Conservation (phyloP, 495 filamentous ascomycete species). For the Penicillium ucsense region DNA sequence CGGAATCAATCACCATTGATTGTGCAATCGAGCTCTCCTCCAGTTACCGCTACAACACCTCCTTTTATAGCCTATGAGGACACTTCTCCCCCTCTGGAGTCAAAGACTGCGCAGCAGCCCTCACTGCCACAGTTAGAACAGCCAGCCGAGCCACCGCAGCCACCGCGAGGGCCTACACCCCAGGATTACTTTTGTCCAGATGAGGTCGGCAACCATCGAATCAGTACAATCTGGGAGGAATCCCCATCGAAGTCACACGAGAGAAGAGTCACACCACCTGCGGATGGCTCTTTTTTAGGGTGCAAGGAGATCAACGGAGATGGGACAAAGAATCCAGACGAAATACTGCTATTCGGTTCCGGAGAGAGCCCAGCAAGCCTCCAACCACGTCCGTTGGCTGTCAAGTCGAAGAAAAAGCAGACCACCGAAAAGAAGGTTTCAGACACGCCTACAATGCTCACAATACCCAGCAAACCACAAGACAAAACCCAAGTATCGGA, state of each 20-base stretch:
- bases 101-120: conserved; percentile 4
- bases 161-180: not conserved
- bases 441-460: conserved; percentile 6
- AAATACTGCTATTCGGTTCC: conserved; percentile 30
- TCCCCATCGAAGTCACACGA: conserved; percentile 19
- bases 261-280: conserved; percentile 11
- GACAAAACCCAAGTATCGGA: conserved; percentile 15
- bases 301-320: conserved; percentile 35
- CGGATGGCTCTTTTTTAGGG: conserved; percentile 39
- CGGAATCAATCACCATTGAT: conserved; percentile 21
- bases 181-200: conserved; percentile 34
- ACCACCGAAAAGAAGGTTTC: conserved; percentile 12
- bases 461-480: conserved; percentile 5
- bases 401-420: conserved; percentile 16
- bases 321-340: conserved; percentile 30
- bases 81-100: conserved; percentile 2
- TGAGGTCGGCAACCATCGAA: conserved; percentile 31
- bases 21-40: not conserved
- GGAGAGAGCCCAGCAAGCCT: conserved; percentile 17
- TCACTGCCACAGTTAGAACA: not conserved
- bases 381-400: conserved; percentile 16
- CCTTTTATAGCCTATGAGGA: conserved; percentile 17
- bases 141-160: not conserved
- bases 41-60: conserved; percentile 3
- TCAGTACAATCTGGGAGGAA: conserved; percentile 33